Conservation (phyloP, 331 rosid genomes). For the Arachis monticola region DNA sequence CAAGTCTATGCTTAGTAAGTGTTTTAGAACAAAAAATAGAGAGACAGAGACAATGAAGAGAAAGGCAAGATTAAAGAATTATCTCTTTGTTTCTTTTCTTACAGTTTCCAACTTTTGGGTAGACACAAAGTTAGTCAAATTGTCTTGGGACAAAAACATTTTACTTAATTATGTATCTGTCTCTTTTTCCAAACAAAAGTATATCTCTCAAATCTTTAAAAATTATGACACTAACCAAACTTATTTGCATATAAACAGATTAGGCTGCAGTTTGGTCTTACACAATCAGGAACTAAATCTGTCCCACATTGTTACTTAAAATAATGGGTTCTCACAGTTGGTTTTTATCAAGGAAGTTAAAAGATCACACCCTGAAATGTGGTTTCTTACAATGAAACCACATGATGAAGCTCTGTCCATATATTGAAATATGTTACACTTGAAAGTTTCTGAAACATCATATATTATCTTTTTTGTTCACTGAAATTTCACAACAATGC, state of each 20-base stretch:
- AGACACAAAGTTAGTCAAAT: no score
- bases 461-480: slow-evolving; percentile 35
- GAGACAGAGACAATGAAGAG: no score
- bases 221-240: slow-evolving; percentile 37
- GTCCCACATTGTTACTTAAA: slow-evolving; percentile 29
- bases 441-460: slow-evolving; percentile 37
- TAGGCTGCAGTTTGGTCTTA: slow-evolving; percentile 24
- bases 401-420: slow-evolving; percentile 32
- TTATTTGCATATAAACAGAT: slow-evolving; percentile 29
- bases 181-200: no score
- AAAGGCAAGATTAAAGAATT: no score
- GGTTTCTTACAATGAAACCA: slow-evolving; percentile 31
- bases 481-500: slow-evolving; percentile 75
- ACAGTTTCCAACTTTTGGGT: no score
- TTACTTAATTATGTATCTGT: no score
- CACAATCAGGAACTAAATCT: slow-evolving; percentile 25
- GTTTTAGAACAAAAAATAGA: no score
- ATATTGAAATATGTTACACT: slow-evolving; percentile 37
- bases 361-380: slow-evolving; percentile 3
- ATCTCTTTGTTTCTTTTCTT: no score
- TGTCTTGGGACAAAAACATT: no score
- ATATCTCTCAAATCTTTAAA: slow-evolving; percentile 1
- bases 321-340: slow-evolving; percentile 1
- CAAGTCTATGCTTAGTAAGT: no score
- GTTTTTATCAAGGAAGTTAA: slow-evolving; percentile 20